Evolutionary conservation across 108 stramenopile genomes (phyloP), one percentile per base, ranked within the genome.

Genomic region (Aurantiochytrium sp.): DNA sequence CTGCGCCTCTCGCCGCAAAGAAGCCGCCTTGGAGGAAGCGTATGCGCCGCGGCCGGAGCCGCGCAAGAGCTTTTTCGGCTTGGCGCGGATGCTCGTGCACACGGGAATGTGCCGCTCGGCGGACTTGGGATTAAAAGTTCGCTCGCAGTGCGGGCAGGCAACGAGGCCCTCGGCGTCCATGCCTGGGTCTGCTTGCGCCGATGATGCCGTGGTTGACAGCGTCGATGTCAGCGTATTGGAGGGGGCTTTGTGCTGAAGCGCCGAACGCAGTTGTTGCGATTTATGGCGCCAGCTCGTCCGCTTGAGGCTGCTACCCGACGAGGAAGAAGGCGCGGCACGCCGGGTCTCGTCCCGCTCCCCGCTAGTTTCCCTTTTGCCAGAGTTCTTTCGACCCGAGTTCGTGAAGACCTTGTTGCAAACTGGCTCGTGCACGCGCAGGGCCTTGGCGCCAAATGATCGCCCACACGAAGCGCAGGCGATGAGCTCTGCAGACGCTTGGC

Each of bases 341-440:
- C n/a, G n/a, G n/a, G n/a, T n/a, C n/a, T n/a, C n/a, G n/a, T n/a
- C n/a, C n/a, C n/a, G n/a, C n/a, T n/a, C n/a, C n/a, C n/a, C n/a
- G n/a, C n/a, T n/a, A n/a, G n/a, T 65, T 6, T n/a, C 59, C 15
- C 59, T 6, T 65, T n/a, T 19, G 34, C 32, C 0, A 19, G 10
- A 10, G 59, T 6, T n/a, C 19, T 34, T 65, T 2, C 10, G 15
- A 24, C 22, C 34, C 8, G 59, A 65, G 15, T 12, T 42, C 12
- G 45, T 27, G 45, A 81, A 81, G 6, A 81, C 73, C 73, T 81
- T 81, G n/a, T n/a, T 24, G 39, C 73, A 81, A 17, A 81, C 73
- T 19, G 39, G 73, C 45, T 81, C 24, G 45, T 81, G 73, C 12
- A 48, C 30, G 21, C 30, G 24, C 8, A 81, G 73, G 6, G 73